phyloP scores from a whole-genome alignment of 108 stramenopile species.

The Skeletonema tropicum region DNA sequence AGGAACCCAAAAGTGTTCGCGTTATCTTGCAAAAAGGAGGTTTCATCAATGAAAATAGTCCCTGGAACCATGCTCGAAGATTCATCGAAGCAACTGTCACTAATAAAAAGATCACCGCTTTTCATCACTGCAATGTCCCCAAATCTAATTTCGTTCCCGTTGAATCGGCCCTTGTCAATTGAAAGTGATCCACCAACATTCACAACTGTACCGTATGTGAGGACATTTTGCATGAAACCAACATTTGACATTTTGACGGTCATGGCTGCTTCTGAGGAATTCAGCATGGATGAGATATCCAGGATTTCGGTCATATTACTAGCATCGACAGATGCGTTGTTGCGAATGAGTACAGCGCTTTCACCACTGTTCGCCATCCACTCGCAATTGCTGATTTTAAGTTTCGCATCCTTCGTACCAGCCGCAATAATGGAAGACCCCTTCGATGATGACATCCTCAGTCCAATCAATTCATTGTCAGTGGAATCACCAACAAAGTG shows the following conservation, averaged over 20 bases:
- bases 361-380: constrained; percentile 31
- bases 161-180: constrained; percentile 30
- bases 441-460: constrained; percentile 34
- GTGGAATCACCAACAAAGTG: constrained; percentile 22
- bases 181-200: constrained; percentile 40
- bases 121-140: constrained; percentile 43
- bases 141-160: constrained; percentile 17
- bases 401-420: constrained; percentile 22
- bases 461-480: constrained; percentile 28
- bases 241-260: constrained; percentile 30
- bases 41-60: constrained; percentile 37
- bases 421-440: constrained; percentile 40
- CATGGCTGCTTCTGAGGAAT: constrained; percentile 24
- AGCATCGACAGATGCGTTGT: background rate
- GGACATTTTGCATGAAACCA: constrained; percentile 18
- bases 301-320: constrained; percentile 4
- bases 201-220: constrained; percentile 25
- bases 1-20: constrained; percentile 34
- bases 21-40: constrained; percentile 24
- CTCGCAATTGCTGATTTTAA: constrained; percentile 39
- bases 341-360: constrained; percentile 31
- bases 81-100: constrained; percentile 35
- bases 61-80: constrained; percentile 32
- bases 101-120: constrained; percentile 19
- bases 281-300: background rate